Evolutionary conservation across 1,284 basidiomycete species (phyloP), one percentile per base, ranked within the genome.

Genomic region (Ganoderma leucocontextum): DNA sequence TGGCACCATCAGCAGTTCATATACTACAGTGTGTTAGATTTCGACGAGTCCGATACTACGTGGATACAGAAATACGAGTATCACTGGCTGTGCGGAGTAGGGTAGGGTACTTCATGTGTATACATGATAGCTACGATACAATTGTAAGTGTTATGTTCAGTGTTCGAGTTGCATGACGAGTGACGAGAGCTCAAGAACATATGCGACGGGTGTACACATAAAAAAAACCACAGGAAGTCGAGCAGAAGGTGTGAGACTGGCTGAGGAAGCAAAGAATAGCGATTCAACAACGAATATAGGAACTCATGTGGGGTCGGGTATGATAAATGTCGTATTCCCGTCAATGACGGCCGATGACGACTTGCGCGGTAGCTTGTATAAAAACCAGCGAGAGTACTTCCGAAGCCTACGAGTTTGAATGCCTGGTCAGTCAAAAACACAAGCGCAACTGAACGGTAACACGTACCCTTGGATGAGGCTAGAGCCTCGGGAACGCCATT

Each of bases 331-430:
- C 52, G 65, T 39, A 63, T 62, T 60, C 47, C 58, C 66, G 41
- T 65, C 42, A 17, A 72, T 67, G 57, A 72, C 61, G 44, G 61
- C 61, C 42, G 71, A 72, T 57, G 71, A 70, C 53, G 67, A 60
- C 63, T 70, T 70, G 60, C 63, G 71, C 53, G 69, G 71, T 36
- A 72, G 29, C 55, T 70, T 69, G 59, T 72, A 69, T 38, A 70
- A 12, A 25, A 72, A 65, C 33, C 71, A 65, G 53, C 71, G 67
- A 17, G 71, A 63, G 53, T 62, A 66, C 59, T 61, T 72, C 67
- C 71, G 71, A 66, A 70, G 67, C 69, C 71, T 72, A n/a, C n/a
- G 10, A 10, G 8, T 36, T 4, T 15, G 12, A 13, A n/a, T 10
- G n/a, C n/a, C 13, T 29, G 8, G 55, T 25, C 22, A 60, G 47